These are phyloP conservation scores for Aspergillus hortae DNA, from an alignment of 2,329 filamentous ascomycete genomes.

Conservation along the genomic window DNA sequence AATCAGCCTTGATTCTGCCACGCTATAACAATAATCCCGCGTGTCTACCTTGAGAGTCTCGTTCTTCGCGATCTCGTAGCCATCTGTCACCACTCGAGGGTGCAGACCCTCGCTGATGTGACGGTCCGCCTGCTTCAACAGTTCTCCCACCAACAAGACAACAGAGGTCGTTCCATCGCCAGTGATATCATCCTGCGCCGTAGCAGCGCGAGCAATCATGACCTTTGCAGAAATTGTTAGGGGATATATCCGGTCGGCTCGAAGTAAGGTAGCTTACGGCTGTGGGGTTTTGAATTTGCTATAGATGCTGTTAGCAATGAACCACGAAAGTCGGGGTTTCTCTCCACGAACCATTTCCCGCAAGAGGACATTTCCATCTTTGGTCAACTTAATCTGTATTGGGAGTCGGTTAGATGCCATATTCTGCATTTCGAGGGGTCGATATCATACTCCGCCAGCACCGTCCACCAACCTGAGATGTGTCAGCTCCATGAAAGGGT, in stretches of 20 bases:
- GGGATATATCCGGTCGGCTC: slow-evolving; percentile 2
- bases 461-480: slow-evolving; percentile 57
- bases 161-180: slow-evolving; percentile 97
- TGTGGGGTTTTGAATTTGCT: slow-evolving; percentile 97
- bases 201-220: slow-evolving; percentile 77
- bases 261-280: slow-evolving; percentile 58
- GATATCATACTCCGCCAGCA: slow-evolving; percentile 51
- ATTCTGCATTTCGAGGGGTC: slow-evolving; percentile 6
- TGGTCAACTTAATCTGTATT: slow-evolving; percentile 90
- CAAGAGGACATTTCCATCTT: slow-evolving; percentile 87
- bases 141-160: slow-evolving; percentile 89
- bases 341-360: slow-evolving; percentile 58
- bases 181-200: slow-evolving; percentile 96
- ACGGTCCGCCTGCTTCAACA: slow-evolving; percentile 94
- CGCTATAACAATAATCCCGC: neutral
- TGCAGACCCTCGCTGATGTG: slow-evolving; percentile 97
- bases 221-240: slow-evolving; percentile 41
- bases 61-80: slow-evolving; percentile 93
- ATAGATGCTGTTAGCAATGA: slow-evolving; percentile 25
- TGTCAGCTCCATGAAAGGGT: slow-evolving; percentile 21
- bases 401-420: slow-evolving; percentile 17
- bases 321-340: neutral
- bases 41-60: slow-evolving; percentile 74
- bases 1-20: slow-evolving; percentile 13
- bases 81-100: slow-evolving; percentile 93